Evolutionary conservation across 306 rosid genomes (phyloP), one percentile per base, ranked within the genome.

Genomic region (Dryas octopetala): DNA sequence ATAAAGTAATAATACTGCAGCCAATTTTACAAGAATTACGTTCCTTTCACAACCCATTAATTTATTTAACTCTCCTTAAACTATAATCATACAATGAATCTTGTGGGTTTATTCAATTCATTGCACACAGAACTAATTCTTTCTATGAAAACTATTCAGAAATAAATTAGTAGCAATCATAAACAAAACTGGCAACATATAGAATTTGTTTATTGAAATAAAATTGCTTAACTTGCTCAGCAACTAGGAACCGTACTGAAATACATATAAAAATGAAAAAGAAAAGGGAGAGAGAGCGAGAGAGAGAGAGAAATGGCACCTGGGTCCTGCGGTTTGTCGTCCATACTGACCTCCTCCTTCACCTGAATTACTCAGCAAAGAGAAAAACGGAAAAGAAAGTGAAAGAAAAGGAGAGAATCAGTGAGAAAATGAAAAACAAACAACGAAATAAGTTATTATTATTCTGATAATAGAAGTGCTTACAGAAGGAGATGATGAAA

Each of bases 291-390:
- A 23, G 23, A 23, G 1, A 23, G 23, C 23, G 9, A 32, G 26
- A 17, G 62, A 74, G 59, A 57, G 3, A 0, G n/a, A 59, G 12
- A 70, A 32, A 17, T 6, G 46, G 70, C 41, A 93, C 98, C 97
- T 82, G 81, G 79, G 59, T 79, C 83, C n/a, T 64, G 79, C 14
- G 73, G 47, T 32, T 83, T 83, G 3, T 70, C 79, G 7, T 79
- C 71, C 92, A 89, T 91, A 62, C 46, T 45, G 54, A 28, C 57
- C 82, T 75, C 70, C 62, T 57, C 76, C 71, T 66, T 67, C 50
- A 54, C 58, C 74, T 47, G 79, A 80, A 74, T 47, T 74, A 75
- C 26, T 65, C 79, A 65, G 71, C 43, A 44, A 5, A 57, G 12
- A 51, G 12, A 6, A 76, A 23, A 63, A 28, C 8, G 5, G 9